These are phyloP conservation scores for Fimicolochytrium jonesii DNA, from an alignment of 192 early-diverging fungal species.

Conservation along the genomic window DNA sequence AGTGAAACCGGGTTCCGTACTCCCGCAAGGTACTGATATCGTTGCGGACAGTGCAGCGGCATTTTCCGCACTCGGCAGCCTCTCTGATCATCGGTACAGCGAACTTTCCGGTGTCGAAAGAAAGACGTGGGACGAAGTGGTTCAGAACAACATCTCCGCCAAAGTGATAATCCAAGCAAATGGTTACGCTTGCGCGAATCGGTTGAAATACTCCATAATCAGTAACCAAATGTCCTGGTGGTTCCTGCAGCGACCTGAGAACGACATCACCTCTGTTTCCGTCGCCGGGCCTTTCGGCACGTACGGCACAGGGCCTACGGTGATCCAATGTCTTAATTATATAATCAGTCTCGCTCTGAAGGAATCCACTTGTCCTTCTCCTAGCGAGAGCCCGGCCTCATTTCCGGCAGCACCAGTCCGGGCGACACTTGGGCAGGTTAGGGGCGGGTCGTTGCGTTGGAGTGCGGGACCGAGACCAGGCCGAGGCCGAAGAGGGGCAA, in stretches of 20 bases:
- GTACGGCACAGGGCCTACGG: neutral
- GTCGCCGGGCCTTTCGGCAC: conserved; percentile 3
- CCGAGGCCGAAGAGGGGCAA: no score
- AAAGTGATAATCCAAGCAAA: neutral
- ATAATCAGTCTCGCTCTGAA: neutral
- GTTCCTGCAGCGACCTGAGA: conserved; percentile 5
- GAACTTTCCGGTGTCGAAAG: neutral
- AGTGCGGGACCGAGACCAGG: no score
- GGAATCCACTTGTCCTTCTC: conserved; percentile 1
- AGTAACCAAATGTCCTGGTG: neutral
- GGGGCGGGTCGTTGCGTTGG: no score
- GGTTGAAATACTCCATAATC: neutral
- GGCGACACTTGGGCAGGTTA: no score
- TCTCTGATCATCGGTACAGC: neutral
- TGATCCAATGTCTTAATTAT: conserved; percentile 6
- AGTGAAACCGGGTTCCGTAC: neutral
- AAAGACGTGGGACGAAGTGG: neutral
- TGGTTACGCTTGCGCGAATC: conserved; percentile 10
- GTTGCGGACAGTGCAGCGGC: neutral
- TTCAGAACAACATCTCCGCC: neutral
- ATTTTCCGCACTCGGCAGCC: neutral
- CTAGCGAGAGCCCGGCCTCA: neutral
- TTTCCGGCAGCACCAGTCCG: no score
- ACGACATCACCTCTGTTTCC: neutral
- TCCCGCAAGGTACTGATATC: neutral